Evolutionary conservation across 2,329 filamentous ascomycete genomes (phyloP).

Genomic region (Cercospora janseana): DNA sequence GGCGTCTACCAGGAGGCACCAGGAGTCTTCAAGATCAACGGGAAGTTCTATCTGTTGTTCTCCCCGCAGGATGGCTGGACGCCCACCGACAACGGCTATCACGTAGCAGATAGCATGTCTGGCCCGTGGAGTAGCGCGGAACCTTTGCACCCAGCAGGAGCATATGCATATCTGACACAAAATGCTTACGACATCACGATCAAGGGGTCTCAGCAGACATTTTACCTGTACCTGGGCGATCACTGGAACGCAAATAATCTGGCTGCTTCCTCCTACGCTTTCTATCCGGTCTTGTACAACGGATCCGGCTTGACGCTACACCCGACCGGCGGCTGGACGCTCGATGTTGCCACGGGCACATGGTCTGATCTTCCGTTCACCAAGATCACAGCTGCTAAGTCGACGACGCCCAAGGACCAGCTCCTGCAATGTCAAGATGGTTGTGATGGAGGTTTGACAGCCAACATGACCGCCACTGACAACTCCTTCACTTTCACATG

Average conservation of each 20-base stretch:
- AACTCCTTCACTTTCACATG: slow-evolving; percentile 28
- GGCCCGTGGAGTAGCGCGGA: slow-evolving; percentile 63
- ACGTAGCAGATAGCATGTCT: slow-evolving; percentile 55
- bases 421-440: slow-evolving; percentile 24
- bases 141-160: slow-evolving; percentile 57
- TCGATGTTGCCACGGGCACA: slow-evolving; percentile 27
- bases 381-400: slow-evolving; percentile 24
- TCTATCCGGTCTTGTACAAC: slow-evolving; percentile 30
- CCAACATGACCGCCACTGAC: slow-evolving; percentile 23
- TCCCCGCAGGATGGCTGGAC: slow-evolving; percentile 46
- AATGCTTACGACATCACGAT: slow-evolving; percentile 58
- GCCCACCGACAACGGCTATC: slow-evolving; percentile 65
- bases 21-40: slow-evolving; percentile 60
- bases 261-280: slow-evolving; percentile 28
- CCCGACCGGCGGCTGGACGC: slow-evolving; percentile 30
- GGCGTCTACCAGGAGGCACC: slow-evolving; percentile 53
- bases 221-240: slow-evolving; percentile 63
- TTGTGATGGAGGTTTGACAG: slow-evolving; percentile 25
- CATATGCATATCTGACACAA: slow-evolving; percentile 60
- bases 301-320: slow-evolving; percentile 23
- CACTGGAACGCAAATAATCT: slow-evolving; percentile 63
- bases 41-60: slow-evolving; percentile 65
- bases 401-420: slow-evolving; percentile 19
- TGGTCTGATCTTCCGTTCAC: slow-evolving; percentile 29
- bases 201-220: slow-evolving; percentile 38